These are phyloP conservation scores for Ustilago bromivora DNA, from an alignment of 1,284 basidiomycete species.

Conservation along the genomic window DNA sequence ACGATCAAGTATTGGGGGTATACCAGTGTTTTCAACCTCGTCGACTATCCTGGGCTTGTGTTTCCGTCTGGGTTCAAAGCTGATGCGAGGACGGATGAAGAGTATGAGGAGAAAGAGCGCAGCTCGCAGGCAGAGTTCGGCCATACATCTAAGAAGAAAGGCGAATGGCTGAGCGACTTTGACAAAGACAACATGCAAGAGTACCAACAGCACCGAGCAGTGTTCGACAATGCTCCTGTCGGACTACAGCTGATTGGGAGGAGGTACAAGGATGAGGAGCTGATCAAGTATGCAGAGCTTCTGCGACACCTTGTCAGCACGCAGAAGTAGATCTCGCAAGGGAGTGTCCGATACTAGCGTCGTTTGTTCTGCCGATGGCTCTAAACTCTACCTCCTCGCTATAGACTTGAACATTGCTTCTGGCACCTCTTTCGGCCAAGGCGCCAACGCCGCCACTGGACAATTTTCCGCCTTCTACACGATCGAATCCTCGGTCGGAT, in stretches of 20 bases:
- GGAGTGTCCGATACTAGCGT: conserved; percentile 23
- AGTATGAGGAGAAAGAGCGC: conserved; percentile 19
- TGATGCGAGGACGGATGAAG: conserved; percentile 12
- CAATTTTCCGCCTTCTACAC: conserved; percentile 46
- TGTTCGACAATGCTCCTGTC: conserved; percentile 52
- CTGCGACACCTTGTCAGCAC: conserved; percentile 22
- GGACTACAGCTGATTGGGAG: conserved; percentile 52
- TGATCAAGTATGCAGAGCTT: conserved; percentile 40
- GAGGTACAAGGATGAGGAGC: conserved; percentile 45
- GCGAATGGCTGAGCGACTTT: conserved; percentile 21
- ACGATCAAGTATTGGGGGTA: conserved; percentile 54
- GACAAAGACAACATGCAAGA: conserved; percentile 30
- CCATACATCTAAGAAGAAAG: background rate
- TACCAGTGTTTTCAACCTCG: conserved; percentile 55
- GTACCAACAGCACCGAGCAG: conserved; percentile 39
- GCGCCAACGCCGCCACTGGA: conserved; percentile 43
- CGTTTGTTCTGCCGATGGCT: conserved; percentile 16
- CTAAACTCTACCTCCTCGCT: conserved; percentile 23
- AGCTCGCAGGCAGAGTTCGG: conserved; percentile 8
- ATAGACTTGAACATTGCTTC: conserved; percentile 30
- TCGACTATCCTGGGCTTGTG: conserved; percentile 50
- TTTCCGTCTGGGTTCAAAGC: conserved; percentile 44
- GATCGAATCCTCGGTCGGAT: conserved; percentile 32
- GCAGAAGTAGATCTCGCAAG: background rate
- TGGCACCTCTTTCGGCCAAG: conserved; percentile 16